Evolutionary conservation across 2,329 filamentous ascomycete species (phyloP).

Genomic region (Venturia pyrina): DNA sequence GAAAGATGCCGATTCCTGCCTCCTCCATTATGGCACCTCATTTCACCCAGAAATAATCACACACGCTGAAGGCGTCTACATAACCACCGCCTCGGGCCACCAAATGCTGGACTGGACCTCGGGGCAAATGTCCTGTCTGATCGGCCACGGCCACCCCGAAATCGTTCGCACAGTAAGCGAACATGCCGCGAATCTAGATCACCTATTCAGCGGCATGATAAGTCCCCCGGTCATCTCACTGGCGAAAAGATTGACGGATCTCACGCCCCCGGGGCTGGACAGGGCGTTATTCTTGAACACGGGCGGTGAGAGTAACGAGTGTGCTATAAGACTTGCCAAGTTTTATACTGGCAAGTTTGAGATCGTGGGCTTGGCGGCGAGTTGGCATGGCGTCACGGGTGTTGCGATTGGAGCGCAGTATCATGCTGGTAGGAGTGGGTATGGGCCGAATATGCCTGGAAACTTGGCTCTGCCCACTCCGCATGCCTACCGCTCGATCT

Average conservation of each 20-base stretch:
- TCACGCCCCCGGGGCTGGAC: conserved; percentile 21
- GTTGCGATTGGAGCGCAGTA: conserved; percentile 45
- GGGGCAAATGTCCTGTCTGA: not conserved
- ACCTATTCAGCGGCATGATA: conserved; percentile 27
- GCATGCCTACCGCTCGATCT: conserved; percentile 51
- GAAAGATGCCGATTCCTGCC: not conserved
- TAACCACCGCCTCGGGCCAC: conserved; percentile 23
- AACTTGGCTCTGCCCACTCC: conserved; percentile 49
- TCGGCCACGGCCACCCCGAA: conserved; percentile 25
- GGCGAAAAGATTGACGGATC: conserved; percentile 21
- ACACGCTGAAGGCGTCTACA: conserved; percentile 20
- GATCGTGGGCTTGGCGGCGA: conserved; percentile 49
- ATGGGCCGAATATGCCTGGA: conserved; percentile 43
- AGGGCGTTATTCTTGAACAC: conserved; percentile 27
- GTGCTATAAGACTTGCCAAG: conserved; percentile 56
- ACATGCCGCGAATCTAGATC: conserved; percentile 22
- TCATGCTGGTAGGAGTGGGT: conserved; percentile 40
- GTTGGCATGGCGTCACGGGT: conserved; percentile 52
- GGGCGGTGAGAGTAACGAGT: conserved; percentile 37
- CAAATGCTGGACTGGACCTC: conserved; percentile 25
- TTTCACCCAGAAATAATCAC: conserved; percentile 24
- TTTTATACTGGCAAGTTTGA: conserved; percentile 55
- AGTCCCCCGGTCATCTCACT: conserved; percentile 25
- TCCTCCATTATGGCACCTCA: conserved; percentile 11
- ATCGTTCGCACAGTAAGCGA: conserved; percentile 22